Conservation (phyloP, 2,329 filamentous ascomycete genomes). For the Juglanconis juglandina region DNA sequence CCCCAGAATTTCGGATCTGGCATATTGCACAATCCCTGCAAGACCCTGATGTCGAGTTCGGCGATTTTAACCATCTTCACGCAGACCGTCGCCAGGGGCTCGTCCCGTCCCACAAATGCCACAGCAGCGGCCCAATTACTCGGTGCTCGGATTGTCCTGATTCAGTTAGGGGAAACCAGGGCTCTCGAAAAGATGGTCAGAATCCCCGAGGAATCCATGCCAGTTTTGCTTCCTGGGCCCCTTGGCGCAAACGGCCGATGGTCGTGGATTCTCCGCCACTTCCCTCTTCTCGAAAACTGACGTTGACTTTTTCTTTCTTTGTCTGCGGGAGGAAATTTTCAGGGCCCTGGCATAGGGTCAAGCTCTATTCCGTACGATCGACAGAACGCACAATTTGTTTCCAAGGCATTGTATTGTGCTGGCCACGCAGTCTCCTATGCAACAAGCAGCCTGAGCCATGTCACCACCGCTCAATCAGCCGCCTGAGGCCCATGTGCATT, state of each 20-base stretch:
- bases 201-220: slow-evolving; percentile 14
- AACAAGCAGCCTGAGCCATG: background rate
- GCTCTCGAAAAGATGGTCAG: slow-evolving; percentile 2
- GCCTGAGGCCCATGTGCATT: background rate
- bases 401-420: background rate
- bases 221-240: background rate
- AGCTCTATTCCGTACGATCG: background rate
- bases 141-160: background rate
- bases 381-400: background rate
- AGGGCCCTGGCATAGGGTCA: background rate
- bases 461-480: background rate
- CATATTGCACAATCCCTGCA: slow-evolving; percentile 1
- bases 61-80: slow-evolving; percentile 10
- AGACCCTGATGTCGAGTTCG: background rate
- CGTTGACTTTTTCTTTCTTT: slow-evolving; percentile 2
- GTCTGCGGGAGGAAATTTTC: slow-evolving; percentile 4
- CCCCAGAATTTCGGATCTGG: slow-evolving; percentile 15
- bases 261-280: slow-evolving; percentile 10
- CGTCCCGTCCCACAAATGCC: background rate
- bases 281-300: background rate
- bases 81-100: background rate
- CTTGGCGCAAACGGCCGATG: background rate
- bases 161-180: background rate
- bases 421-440: background rate
- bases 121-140: background rate